Evolutionary conservation across 2,329 filamentous ascomycete genomes (phyloP).

Genomic region (Paracoccidioides brasiliensis): DNA sequence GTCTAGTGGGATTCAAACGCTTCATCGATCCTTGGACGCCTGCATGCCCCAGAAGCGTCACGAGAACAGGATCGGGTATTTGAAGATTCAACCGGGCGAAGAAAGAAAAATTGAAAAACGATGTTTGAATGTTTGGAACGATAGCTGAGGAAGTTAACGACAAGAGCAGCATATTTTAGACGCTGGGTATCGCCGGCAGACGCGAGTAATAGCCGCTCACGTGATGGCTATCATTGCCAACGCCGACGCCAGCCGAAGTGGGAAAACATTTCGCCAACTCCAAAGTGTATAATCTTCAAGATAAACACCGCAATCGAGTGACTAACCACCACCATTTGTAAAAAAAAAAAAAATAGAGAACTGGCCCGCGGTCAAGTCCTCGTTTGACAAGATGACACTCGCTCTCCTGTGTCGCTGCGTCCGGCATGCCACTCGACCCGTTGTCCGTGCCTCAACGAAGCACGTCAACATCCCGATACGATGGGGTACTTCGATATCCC

Average conservation of each 20-base stretch:
- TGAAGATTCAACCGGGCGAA: not conserved
- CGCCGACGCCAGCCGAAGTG: conserved; percentile 21
- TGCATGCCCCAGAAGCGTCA: conserved; percentile 36
- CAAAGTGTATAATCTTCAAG: conserved; percentile 1
- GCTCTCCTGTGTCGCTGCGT: conserved; percentile 10
- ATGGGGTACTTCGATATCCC: conserved; percentile 44
- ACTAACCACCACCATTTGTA: conserved; percentile 1
- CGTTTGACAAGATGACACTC: conserved; percentile 11
- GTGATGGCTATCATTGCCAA: conserved; percentile 2
- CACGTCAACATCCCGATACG: conserved; percentile 18
- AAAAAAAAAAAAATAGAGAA: not conserved
- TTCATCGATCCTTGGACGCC: conserved; percentile 25
- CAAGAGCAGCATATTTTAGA: not conserved
- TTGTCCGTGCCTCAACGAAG: conserved; percentile 3
- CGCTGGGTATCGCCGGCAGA: not conserved
- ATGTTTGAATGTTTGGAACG: not conserved
- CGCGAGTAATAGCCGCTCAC: not conserved
- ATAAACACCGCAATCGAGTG: not conserved
- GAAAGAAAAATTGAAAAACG: not conserved
- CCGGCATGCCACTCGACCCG: conserved; percentile 5
- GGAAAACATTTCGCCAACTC: conserved; percentile 4
- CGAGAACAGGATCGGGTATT: conserved; percentile 18
- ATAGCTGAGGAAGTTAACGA: not conserved
- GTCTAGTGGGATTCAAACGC: conserved; percentile 8
- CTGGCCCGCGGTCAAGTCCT: not conserved